Percentiles rank a stretch among this genome's conserved stretches.
Conservation (phyloP, 768 basidiomycete species). For the Rhodotorula sphaerocarpa region DNA sequence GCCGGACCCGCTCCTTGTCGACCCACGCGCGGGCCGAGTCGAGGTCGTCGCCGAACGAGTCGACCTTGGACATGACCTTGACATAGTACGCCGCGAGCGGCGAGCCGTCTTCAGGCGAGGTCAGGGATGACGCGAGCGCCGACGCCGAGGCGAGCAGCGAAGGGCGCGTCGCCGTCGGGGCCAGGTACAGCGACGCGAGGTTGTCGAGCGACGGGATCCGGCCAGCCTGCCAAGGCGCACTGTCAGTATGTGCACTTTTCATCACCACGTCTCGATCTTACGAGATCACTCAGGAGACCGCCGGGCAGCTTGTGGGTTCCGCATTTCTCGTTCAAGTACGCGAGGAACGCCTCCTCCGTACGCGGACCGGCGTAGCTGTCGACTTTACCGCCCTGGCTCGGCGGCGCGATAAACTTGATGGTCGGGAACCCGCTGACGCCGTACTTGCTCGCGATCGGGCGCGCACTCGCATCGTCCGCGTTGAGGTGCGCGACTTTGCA, state of each 20-base stretch:
- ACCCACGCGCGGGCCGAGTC: constrained; percentile 54
- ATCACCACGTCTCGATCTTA: neutral
- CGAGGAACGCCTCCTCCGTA: constrained; percentile 64
- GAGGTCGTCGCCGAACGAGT: constrained; percentile 42
- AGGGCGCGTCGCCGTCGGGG: constrained; percentile 50
- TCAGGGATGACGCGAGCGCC: constrained; percentile 49
- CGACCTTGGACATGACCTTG: constrained; percentile 79
- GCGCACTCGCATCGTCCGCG: constrained; percentile 58
- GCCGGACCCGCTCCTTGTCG: constrained; percentile 70
- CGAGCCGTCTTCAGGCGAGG: constrained; percentile 4
- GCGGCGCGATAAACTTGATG: constrained; percentile 52
- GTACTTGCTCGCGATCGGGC: constrained; percentile 49
- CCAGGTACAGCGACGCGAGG: constrained; percentile 67
- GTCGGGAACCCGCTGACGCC: constrained; percentile 78
- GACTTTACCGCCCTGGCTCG: constrained; percentile 40
- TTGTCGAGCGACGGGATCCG: constrained; percentile 67
- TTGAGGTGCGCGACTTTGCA: constrained; percentile 85
- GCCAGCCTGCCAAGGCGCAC: constrained; percentile 56
- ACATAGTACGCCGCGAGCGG: constrained; percentile 63
- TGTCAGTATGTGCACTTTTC: neutral
- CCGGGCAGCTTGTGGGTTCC: constrained; percentile 74
- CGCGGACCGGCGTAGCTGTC: constrained; percentile 64
- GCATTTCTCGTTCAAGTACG: constrained; percentile 75
- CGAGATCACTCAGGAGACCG: constrained; percentile 63
- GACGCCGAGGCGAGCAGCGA: constrained; percentile 61